Base-by-base conservation (phyloP, 345 rosid species). In the Lepidium aucheri region DNA sequence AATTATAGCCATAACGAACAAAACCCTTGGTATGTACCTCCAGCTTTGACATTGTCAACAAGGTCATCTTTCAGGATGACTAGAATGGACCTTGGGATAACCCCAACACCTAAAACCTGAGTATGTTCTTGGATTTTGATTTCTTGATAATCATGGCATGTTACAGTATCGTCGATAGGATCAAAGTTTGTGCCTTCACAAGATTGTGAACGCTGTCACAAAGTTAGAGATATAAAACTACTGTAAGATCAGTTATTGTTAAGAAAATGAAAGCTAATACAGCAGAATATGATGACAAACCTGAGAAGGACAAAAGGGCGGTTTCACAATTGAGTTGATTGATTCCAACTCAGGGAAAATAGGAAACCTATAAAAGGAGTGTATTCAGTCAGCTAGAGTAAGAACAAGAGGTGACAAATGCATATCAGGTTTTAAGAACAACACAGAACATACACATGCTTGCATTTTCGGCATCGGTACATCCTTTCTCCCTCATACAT, bases 91-190 rank as follows among this genome's bases (percentile, higher is more conserved):
- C 96, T 88, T 64, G 99, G 99, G 74, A 93, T 88, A 62, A 89
- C 94, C 53, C 98, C 98, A 73, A 93, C 97, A 52, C 87, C 96
- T 76, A 93, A 70, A 33, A 88, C 80, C 69, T 93, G 97, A 8
- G 96, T 86, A 54, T 87, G 88, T 77, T 93, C 98, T 84, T 93
- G 98, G 69, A 93, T 81, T 81, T 93, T 93, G 65, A 90, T 84
- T 85, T 93, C 97, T 74, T 90, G 97, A 73, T 88, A 93, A 72
- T 93, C 98, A 49, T 90, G 97, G 73, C 90, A 82, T 46, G 80
- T 65, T 51, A 80, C 77, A 54, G 94, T 84, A 68, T 85, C 86
- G 20, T 86, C 95, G 8, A 90, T 64, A 30, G 73, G 79, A 53
- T 81, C 86, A 70, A 93, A 93, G 50, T 69, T 81, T 64, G 80